Conservation (phyloP, 1,284 basidiomycete genomes). For the Cutaneotrichosporon dermatis region DNA sequence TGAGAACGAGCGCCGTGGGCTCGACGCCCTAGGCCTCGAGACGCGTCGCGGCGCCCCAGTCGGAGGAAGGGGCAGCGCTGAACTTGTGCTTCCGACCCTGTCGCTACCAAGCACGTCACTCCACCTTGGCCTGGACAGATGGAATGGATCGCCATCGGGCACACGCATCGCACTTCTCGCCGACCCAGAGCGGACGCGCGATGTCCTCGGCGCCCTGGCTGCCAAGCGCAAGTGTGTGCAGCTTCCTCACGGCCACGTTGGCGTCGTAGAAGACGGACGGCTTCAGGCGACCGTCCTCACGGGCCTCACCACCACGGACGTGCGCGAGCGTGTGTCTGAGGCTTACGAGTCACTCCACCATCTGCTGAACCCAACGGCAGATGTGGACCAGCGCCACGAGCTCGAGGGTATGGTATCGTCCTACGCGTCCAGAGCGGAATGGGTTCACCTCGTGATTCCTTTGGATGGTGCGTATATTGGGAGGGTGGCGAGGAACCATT, state of each 20-base stretch:
- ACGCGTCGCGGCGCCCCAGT: not conserved
- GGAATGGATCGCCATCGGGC: conserved; percentile 13
- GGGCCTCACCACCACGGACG: conserved; percentile 17
- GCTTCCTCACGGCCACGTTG: conserved; percentile 25
- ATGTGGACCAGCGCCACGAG: conserved; percentile 17
- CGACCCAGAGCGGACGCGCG: conserved; percentile 19
- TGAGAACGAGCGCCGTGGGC: not conserved
- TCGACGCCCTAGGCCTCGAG: conserved; percentile 4
- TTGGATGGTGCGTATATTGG: conserved; percentile 15
- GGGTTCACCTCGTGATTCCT: conserved; percentile 30
- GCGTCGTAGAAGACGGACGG: conserved; percentile 18
- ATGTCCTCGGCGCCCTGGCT: conserved; percentile 24
- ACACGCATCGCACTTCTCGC: conserved; percentile 30
- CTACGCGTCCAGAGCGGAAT: conserved; percentile 21
- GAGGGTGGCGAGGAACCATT: no score
- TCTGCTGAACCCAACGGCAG: conserved; percentile 27
- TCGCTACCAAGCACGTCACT: conserved; percentile 33
- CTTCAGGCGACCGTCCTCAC: conserved; percentile 28
- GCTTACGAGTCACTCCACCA: conserved; percentile 28
- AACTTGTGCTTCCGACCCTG: conserved; percentile 39
- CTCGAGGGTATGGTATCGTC: conserved; percentile 24
- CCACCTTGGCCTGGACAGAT: conserved; percentile 33
- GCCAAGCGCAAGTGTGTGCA: conserved; percentile 30
- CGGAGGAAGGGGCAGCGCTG: conserved; percentile 11
- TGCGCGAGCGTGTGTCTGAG: conserved; percentile 13